Evolutionary conservation across 306 rosid species (phyloP), one percentile per base, ranked within the genome.

Genomic region (Ammopiptanthus mongolicus): DNA sequence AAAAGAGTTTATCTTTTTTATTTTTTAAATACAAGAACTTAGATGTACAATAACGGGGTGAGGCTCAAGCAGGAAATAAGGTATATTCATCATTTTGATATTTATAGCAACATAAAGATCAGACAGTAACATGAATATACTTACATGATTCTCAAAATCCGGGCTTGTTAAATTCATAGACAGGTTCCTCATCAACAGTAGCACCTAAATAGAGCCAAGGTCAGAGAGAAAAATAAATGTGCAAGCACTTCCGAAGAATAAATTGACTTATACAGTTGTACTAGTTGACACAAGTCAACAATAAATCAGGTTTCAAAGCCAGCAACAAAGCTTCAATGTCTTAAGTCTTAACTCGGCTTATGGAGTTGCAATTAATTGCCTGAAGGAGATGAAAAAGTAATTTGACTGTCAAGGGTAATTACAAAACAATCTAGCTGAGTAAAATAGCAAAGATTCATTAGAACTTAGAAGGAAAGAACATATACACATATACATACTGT

Each of bases 71-170:
- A 71, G 51, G 36, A 70, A 62, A 69, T 48, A 66, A 75, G 31
- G 34, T 8, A 44, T 28, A 23, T 65, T 53, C 53, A 65, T 50
- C 25, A 55, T 50, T 56, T 15, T 19, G n/a, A 80, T 33, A 61
- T 33, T 74, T n/a, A 73, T 14, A 53, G 46, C 58, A 78, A 59
- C 64, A 23, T 41, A 53, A 48, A 82, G 61, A 55, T 33, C 48
- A n/a, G n/a, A n/a, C n/a, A 44, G 58, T 68, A 65, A 18, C 48
- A 71, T 3, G 53, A 70, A 82, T 53, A 82, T 53, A 85, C 97
- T 87, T 83, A 96, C 99, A 67, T 92, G 98, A 78, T 92, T 92
- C 86, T 92, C 97, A 51, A 96, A 96, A 53, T 88, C 97, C 0
- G 98, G 99, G 81, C 96, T 89, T 13, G 84, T 66, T 78, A 96